Conservation (phyloP, 371 early-diverging fungal genomes). For the Gilbertella persicaria region DNA sequence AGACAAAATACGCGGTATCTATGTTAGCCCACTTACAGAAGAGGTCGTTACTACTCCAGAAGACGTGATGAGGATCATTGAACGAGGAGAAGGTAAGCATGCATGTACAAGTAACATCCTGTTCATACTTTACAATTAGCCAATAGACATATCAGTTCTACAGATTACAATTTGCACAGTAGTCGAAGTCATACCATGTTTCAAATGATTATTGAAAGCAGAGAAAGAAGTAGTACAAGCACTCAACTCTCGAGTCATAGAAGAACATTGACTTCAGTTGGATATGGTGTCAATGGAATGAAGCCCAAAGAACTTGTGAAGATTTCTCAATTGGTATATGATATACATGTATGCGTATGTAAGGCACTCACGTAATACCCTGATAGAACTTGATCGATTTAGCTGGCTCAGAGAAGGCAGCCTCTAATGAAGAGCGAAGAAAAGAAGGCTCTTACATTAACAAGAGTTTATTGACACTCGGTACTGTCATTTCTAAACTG, state of each 20-base stretch:
- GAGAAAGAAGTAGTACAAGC: constrained; percentile 5
- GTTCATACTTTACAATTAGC: too few species aligned
- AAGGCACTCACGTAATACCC: not conserved
- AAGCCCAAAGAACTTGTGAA: constrained; percentile 42
- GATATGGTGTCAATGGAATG: not conserved
- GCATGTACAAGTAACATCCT: too few species aligned
- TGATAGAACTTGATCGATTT: constrained; percentile 84
- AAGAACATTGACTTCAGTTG: not conserved
- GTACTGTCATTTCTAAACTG: constrained; percentile 83
- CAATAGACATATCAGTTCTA: constrained; percentile 78
- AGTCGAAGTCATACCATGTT: constrained; percentile 91
- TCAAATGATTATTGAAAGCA: constrained; percentile 63
- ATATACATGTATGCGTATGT: not conserved
- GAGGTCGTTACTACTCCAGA: constrained; percentile 82
- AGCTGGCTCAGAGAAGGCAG: constrained; percentile 93
- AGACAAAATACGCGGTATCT: constrained; percentile 71
- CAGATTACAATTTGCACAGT: constrained; percentile 86
- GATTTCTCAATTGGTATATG: constrained; percentile 61
- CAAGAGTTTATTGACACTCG: constrained; percentile 83
- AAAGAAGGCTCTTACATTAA: constrained; percentile 93
- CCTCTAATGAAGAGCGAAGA: constrained; percentile 70
- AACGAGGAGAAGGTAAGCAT: constrained; percentile 66
- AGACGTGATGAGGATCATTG: constrained; percentile 78
- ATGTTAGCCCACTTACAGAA: constrained; percentile 84
- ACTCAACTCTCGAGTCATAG: not conserved